These are phyloP conservation scores for Haematococcus sp. DNA, from an alignment of 139 green algal species.

Conservation along the genomic window DNA sequence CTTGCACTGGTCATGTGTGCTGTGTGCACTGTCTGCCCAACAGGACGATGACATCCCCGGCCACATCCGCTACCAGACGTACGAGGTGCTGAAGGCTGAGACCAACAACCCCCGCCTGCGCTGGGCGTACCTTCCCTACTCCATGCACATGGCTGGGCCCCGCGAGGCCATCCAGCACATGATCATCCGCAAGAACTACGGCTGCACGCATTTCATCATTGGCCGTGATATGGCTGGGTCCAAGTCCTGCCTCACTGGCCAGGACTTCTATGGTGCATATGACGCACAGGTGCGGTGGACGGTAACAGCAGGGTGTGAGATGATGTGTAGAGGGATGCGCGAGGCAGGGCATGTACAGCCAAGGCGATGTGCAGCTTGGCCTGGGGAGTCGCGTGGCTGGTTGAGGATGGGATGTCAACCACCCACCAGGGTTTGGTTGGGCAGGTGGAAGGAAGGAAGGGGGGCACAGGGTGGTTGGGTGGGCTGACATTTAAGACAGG, in stretches of 20 bases:
- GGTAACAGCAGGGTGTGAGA: not conserved
- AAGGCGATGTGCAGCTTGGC: no score
- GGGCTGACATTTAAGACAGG: no score
- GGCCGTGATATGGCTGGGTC: conserved; percentile 87
- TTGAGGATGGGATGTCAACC: no score
- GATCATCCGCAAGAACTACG: conserved; percentile 93
- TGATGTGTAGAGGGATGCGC: not conserved
- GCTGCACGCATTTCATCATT: conserved; percentile 91
- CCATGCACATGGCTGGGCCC: conserved; percentile 90
- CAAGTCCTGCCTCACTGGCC: conserved; percentile 71
- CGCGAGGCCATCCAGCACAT: conserved; percentile 91
- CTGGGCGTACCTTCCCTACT: conserved; percentile 87
- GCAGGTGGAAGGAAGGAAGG: no score
- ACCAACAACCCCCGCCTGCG: conserved; percentile 66
- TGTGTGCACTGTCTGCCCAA: no score
- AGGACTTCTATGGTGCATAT: conserved; percentile 83
- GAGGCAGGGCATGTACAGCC: not conserved
- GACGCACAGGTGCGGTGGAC: conserved; percentile 59
- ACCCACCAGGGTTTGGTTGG: no score
- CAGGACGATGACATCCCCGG: conserved; percentile 81
- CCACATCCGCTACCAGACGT: conserved; percentile 80
- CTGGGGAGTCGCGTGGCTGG: no score
- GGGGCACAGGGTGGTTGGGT: no score
- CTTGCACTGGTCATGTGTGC: no score
- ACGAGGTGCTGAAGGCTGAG: conserved; percentile 81